Evolutionary conservation across 768 basidiomycete species (phyloP).

Genomic region (Coprinopsis marcescibilis): DNA sequence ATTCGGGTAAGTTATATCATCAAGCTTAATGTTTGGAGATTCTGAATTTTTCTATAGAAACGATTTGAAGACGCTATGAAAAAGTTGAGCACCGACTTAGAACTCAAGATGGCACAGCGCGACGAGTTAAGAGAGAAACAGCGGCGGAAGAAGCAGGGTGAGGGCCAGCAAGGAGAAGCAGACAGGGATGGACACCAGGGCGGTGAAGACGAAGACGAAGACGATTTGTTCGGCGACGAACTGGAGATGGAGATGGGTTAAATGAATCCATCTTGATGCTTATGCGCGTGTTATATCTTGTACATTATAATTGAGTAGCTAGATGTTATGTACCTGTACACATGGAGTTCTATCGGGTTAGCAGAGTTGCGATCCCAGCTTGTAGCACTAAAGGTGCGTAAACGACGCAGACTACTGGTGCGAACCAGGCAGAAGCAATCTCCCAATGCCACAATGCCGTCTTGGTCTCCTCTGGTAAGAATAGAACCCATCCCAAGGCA

Average conservation of each 20-base stretch:
- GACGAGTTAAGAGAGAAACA: slow-evolving; percentile 77
- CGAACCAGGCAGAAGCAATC: slow-evolving; percentile 74
- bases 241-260: slow-evolving; percentile 28
- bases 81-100: slow-evolving; percentile 81
- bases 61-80: slow-evolving; percentile 91
- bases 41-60: slow-evolving; percentile 44
- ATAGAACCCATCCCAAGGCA: slow-evolving; percentile 55
- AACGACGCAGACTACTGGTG: slow-evolving; percentile 75
- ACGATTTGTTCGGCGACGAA: slow-evolving; percentile 45
- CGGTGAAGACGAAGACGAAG: slow-evolving; percentile 28
- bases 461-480: slow-evolving; percentile 37
- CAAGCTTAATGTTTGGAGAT: not conserved
- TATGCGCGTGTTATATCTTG: slow-evolving; percentile 4
- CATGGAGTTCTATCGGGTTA: slow-evolving; percentile 18
- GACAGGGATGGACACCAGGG: slow-evolving; percentile 26
- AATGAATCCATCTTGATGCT: not conserved
- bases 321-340: not conserved
- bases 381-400: slow-evolving; percentile 73
- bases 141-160: slow-evolving; percentile 65
- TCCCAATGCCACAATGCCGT: slow-evolving; percentile 73
- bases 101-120: slow-evolving; percentile 74
- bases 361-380: slow-evolving; percentile 51
- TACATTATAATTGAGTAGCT: not conserved
- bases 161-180: slow-evolving; percentile 31
- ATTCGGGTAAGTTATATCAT: slow-evolving; percentile 53